Evolutionary conservation across 495 filamentous ascomycete species (phyloP).

Genomic region (Aspergillus taichungensis): DNA sequence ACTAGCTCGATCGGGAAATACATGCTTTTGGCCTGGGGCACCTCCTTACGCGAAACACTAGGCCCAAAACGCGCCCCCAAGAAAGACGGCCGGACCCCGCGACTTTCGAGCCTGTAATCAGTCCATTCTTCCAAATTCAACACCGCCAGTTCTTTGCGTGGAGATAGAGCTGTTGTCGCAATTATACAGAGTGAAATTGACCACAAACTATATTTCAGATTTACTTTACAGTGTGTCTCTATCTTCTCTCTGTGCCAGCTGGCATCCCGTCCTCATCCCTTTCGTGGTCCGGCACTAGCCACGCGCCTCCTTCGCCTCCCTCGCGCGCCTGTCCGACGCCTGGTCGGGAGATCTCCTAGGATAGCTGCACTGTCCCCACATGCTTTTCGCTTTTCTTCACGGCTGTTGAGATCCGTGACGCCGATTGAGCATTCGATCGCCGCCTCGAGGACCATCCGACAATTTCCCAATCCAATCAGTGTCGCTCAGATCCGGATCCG

Average conservation of each 20-base stretch:
- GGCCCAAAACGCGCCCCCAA: constrained; percentile 18
- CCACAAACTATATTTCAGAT: too few relatives aligned
- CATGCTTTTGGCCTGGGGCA: constrained; percentile 15
- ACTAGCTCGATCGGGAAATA: constrained; percentile 16
- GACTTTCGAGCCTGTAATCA: constrained; percentile 13
- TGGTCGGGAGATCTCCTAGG: constrained; percentile 15
- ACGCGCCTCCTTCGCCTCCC: constrained; percentile 34
- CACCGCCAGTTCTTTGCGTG: too few relatives aligned
- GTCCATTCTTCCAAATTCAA: too few relatives aligned
- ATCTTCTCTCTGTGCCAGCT: constrained; percentile 10
- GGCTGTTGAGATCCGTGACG: constrained; percentile 7
- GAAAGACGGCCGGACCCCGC: constrained; percentile 12
- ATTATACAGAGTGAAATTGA: too few relatives aligned
- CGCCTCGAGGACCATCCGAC: neutral
- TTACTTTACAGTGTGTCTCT: neutral
- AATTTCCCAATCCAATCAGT: constrained; percentile 2
- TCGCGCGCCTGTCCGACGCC: constrained; percentile 18
- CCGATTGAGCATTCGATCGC: constrained; percentile 2
- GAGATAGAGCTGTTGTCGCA: too few relatives aligned
- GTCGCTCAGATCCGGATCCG: constrained; percentile 11
- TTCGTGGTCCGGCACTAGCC: constrained; percentile 21
- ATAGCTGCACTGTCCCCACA: constrained; percentile 23
- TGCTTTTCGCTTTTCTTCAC: constrained; percentile 11
- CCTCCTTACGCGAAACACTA: constrained; percentile 14
- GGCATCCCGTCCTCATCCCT: constrained; percentile 13